A percentile compares a stretch with the other conserved stretches of the same genome.
Conservation (phyloP, 192 early-diverging fungal genomes). For the Dissophora ornata region DNA sequence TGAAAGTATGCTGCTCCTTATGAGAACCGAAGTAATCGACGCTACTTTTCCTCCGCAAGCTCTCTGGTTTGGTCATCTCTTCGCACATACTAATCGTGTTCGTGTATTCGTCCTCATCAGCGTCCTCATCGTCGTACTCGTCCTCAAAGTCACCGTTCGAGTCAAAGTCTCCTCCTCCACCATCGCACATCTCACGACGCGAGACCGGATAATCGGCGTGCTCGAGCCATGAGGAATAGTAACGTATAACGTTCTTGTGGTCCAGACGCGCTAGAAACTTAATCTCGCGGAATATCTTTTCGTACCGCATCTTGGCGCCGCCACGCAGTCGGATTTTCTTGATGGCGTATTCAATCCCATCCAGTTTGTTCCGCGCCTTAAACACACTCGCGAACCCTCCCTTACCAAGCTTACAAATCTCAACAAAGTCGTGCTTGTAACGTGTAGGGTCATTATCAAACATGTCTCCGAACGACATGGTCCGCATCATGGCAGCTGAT, state of each 20-base stretch:
- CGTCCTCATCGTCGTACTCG: constrained; percentile 54
- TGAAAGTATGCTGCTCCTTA: constrained; percentile 16
- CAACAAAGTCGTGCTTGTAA: constrained; percentile 86
- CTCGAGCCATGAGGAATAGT: constrained; percentile 95
- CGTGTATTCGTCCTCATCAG: constrained; percentile 53
- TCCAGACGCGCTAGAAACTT: constrained; percentile 86
- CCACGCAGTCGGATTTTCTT: constrained; percentile 84
- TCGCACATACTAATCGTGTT: constrained; percentile 22
- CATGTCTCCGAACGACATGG: constrained; percentile 60
- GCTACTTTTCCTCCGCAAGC: constrained; percentile 15
- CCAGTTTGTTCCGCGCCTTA: constrained; percentile 86
- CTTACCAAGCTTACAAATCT: constrained; percentile 82
- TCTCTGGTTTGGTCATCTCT: neutral
- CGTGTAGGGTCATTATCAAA: constrained; percentile 71
- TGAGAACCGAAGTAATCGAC: constrained; percentile 43
- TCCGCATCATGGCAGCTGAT: constrained; percentile 32
- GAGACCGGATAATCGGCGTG: constrained; percentile 55
- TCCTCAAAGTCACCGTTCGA: constrained; percentile 48
- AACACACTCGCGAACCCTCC: constrained; percentile 95
- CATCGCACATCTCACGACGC: constrained; percentile 14
- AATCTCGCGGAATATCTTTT: constrained; percentile 90
- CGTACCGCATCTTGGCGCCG: constrained; percentile 59
- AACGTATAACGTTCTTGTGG: constrained; percentile 93
- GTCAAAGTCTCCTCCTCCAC: constrained; percentile 28
- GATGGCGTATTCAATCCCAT: constrained; percentile 91